Evolutionary conservation across 1,284 basidiomycete species (phyloP).

Genomic region (Apiotrichum sp.): DNA sequence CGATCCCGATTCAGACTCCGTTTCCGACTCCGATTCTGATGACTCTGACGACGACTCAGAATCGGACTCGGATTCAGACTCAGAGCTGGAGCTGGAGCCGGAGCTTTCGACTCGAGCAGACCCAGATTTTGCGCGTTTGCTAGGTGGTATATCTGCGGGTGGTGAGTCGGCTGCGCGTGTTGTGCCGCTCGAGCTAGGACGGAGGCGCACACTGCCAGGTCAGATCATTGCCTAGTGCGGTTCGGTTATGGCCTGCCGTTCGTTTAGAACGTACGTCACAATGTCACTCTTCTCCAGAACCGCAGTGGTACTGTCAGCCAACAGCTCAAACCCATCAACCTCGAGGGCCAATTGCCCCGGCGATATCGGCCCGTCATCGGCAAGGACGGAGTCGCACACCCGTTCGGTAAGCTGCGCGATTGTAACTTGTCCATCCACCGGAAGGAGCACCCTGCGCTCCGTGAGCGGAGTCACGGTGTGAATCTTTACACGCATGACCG

Average conservation of each 20-base stretch:
- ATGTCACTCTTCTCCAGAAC: conserved; percentile 38
- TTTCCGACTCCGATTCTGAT: neutral
- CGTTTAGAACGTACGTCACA: conserved; percentile 31
- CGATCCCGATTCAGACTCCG: conserved; percentile 1
- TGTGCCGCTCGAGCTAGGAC: too few relatives aligned
- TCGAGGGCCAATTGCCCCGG: conserved; percentile 26
- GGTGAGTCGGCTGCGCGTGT: too few relatives aligned
- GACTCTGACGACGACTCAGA: neutral
- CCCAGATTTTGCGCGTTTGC: too few relatives aligned
- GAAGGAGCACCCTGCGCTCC: conserved; percentile 26
- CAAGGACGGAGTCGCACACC: neutral
- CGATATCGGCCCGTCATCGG: neutral
- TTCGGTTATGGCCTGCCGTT: too few relatives aligned
- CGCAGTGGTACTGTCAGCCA: conserved; percentile 29
- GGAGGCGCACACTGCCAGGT: too few relatives aligned
- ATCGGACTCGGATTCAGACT: neutral
- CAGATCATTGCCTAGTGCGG: too few relatives aligned
- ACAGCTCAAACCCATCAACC: conserved; percentile 46
- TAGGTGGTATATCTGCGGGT: too few relatives aligned
- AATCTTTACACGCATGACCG: conserved; percentile 32
- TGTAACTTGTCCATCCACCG: neutral
- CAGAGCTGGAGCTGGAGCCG: neutral
- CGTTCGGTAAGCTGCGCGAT: conserved; percentile 3
- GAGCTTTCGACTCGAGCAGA: too few relatives aligned
- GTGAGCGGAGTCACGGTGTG: conserved; percentile 30